phyloP scores from a whole-genome alignment of 495 filamentous ascomycete species.

The Hamigera avellanea region DNA sequence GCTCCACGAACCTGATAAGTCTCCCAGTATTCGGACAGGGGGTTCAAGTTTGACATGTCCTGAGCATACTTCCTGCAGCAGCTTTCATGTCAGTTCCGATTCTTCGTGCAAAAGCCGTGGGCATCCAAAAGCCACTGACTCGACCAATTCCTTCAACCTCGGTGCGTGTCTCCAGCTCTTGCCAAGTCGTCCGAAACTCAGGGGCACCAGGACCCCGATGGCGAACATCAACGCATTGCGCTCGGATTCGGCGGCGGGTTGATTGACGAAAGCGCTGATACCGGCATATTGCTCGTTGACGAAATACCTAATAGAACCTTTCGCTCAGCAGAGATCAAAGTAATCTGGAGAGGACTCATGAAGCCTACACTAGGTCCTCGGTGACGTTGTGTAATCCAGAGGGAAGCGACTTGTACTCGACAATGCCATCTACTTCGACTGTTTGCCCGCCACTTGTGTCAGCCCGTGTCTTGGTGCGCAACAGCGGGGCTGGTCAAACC shows the following conservation, averaged over 20 bases:
- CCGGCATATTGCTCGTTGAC: constrained; percentile 77
- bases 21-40: constrained; percentile 74
- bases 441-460: constrained; percentile 12
- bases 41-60: constrained; percentile 35
- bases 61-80: constrained; percentile 20
- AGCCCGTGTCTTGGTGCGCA: neutral
- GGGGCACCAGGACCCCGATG: constrained; percentile 75
- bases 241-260: constrained; percentile 59
- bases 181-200: constrained; percentile 78
- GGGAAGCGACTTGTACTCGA: constrained; percentile 91
- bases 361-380: constrained; percentile 66
- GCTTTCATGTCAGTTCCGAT: constrained; percentile 3
- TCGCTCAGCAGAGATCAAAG: neutral
- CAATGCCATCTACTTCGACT: constrained; percentile 77
- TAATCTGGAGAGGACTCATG: neutral
- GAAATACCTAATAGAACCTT: constrained; percentile 54
- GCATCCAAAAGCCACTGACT: constrained; percentile 39
- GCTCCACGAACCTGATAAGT: constrained; percentile 43
- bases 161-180: constrained; percentile 83
- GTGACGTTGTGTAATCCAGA: constrained; percentile 84
- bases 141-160: constrained; percentile 60
- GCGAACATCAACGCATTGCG: constrained; percentile 89
- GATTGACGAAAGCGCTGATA: constrained; percentile 85
- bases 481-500: neutral
- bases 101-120: no score